A percentile compares a stretch with the other conserved stretches of the same genome.
Evolutionary conservation across 306 rosid genomes (phyloP).

Genomic region (Corylus heterophylla): DNA sequence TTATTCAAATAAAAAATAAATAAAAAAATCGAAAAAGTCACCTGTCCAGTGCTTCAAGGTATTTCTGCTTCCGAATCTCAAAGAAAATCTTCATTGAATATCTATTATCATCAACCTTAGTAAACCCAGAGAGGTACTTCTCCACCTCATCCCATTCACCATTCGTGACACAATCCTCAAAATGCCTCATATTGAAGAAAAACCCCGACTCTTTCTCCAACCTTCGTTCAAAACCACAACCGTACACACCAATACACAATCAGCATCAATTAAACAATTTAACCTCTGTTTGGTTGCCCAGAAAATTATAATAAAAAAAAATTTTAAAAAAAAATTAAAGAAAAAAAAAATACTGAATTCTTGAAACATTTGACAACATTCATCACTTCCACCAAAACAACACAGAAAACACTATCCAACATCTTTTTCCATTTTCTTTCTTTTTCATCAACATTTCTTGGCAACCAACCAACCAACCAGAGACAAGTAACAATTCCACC

Average conservation of each 20-base stretch:
- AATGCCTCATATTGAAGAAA: constrained; percentile 95
- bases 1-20: background rate
- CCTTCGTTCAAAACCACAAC: constrained; percentile 41
- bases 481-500: too few relatives aligned
- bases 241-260: constrained; percentile 28
- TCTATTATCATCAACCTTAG: constrained; percentile 95
- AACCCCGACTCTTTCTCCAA: constrained; percentile 98
- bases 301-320: background rate
- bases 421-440: too few relatives aligned
- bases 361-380: background rate
- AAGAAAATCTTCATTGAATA: constrained; percentile 99
- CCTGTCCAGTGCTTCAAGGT: constrained; percentile 95
- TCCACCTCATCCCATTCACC: constrained; percentile 99
- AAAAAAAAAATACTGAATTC: background rate
- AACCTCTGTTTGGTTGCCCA: background rate
- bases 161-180: constrained; percentile 90
- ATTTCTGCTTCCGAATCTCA: constrained; percentile 96
- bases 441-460: too few relatives aligned
- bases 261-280: constrained; percentile 22
- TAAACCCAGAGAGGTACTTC: constrained; percentile 90
- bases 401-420: background rate
- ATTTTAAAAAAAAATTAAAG: background rate
- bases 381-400: background rate
- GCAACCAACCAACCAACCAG: too few relatives aligned
- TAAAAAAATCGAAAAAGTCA: background rate